Base-by-base conservation (phyloP, 225 moss, liverwort and hornwort species). In the Pleurozium schreberi region DNA sequence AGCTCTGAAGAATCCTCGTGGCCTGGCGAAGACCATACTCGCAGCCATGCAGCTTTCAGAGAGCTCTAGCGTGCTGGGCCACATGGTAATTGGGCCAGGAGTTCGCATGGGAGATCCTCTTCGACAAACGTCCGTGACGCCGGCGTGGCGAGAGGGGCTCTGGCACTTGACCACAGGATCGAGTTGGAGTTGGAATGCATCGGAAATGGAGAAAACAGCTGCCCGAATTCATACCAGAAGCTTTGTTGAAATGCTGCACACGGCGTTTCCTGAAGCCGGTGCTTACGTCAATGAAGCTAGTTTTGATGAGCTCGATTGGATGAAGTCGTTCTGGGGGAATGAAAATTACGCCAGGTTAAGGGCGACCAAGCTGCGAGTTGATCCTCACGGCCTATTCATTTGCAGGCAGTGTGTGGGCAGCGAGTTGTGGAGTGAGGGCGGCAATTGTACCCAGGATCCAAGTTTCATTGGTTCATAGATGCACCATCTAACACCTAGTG, bases 361-460 rank as follows among this genome's bases (percentile, higher is more conserved):
- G 38, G 65, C 81, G 55, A 88, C 27, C 61, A 91, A 92, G 88
- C 55, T 42, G 88, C 84, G 87, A 58, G 87, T 90, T 47, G 91
- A 90, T 89, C 93, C 87, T 49, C 22, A 15, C 74, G 88, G 91
- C 57, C 81, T 91, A 69, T 89, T 91, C 87, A 43, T 89, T 68
- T 91, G 93, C 81, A 66, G 49, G 26, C 85, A 90, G 79, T 91
- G 93, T 38, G 91, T 93, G 18, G 91, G 93, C 88, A 93, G 90
- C 83, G 91, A 91, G 55, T 53, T 80, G 14, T 90, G 90, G 90
- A 82, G 62, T 26, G 79, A 86, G 74, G 88, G 85, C 62, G 83
- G 85, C 80, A 93, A 80, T 49, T 93, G 91, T 75, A 62, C 53
- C 34, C 12, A 81, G 80, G 25, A 65, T 75, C 53, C 65, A 43